These are phyloP conservation scores for Flammula alnicola DNA, from an alignment of 1,284 basidiomycete genomes.

Conservation along the genomic window DNA sequence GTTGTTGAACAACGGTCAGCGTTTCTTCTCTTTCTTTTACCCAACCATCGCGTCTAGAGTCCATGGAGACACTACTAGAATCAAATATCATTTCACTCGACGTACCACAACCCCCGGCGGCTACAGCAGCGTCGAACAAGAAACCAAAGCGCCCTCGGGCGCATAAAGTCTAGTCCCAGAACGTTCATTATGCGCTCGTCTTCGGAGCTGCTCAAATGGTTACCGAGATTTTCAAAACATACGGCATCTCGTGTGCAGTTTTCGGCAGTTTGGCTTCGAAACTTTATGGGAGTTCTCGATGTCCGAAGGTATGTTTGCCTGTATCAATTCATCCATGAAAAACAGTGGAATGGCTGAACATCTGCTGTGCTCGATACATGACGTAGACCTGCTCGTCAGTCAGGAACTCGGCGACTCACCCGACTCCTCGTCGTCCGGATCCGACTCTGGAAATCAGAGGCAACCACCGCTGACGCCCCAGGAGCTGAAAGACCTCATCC, in stretches of 20 bases:
- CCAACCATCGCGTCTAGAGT: too few relatives aligned
- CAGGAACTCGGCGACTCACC: constrained; percentile 22
- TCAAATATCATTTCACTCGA: not conserved
- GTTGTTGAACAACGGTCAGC: too few relatives aligned
- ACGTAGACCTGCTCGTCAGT: constrained; percentile 41
- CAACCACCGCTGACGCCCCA: constrained; percentile 17
- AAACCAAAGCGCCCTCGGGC: constrained; percentile 14
- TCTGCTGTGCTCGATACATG: constrained; percentile 32
- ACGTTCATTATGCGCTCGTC: constrained; percentile 31
- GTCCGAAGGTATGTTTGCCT: constrained; percentile 34
- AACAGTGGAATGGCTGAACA: not conserved
- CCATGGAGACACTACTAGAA: not conserved
- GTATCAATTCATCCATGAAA: not conserved
- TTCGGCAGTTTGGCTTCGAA: constrained; percentile 43
- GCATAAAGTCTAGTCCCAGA: constrained; percentile 22
- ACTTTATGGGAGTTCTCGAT: constrained; percentile 38
- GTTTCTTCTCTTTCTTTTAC: too few relatives aligned
- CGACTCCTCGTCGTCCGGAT: not conserved
- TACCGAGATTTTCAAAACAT: constrained; percentile 28
- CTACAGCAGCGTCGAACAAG: constrained; percentile 6
- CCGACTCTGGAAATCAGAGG: too few relatives aligned
- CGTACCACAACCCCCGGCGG: not conserved
- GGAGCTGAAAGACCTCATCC: constrained; percentile 28
- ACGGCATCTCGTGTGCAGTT: constrained; percentile 32
- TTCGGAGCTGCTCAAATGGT: constrained; percentile 33